Conservation (phyloP, 2,329 filamentous ascomycete species). For the Byssoonygena ceratinophila region DNA sequence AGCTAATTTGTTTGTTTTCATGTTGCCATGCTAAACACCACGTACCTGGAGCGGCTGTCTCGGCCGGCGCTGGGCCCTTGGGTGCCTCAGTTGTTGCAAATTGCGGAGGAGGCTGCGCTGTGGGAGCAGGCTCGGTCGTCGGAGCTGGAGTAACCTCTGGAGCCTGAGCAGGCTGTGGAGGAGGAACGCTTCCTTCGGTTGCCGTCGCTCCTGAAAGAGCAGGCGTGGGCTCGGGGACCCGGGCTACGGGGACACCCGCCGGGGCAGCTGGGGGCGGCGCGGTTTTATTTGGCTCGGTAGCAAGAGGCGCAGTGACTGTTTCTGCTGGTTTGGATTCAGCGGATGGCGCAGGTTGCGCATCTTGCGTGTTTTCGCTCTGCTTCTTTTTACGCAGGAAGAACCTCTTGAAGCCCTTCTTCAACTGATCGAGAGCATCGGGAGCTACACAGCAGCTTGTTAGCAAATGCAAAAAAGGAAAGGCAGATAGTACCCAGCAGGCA, state of each 20-base stretch:
- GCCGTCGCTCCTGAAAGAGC: conserved; percentile 14
- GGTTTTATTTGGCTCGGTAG: conserved; percentile 15
- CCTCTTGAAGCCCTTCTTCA: conserved; percentile 28
- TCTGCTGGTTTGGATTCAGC: conserved; percentile 12
- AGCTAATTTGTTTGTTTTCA: neutral
- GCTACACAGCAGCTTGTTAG: conserved; percentile 18
- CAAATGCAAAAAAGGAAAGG: neutral
- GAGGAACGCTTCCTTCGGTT: conserved; percentile 11
- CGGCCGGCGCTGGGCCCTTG: neutral
- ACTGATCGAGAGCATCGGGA: conserved; percentile 24
- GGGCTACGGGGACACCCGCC: conserved; percentile 13
- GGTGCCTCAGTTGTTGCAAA: neutral
- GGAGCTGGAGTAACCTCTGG: conserved; percentile 8
- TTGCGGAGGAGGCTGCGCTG: neutral
- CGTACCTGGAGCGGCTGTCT: conserved; percentile 5
- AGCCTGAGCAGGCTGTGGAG: conserved; percentile 14
- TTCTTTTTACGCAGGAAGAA: conserved; percentile 27
- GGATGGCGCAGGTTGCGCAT: conserved; percentile 12
- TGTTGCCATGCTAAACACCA: neutral
- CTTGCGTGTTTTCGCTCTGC: conserved; percentile 16
- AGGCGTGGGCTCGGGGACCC: conserved; percentile 13
- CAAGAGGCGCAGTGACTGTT: conserved; percentile 6
- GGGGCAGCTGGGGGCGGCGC: conserved; percentile 10
- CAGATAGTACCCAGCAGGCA: neutral
- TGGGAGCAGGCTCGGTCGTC: conserved; percentile 24